These are phyloP conservation scores for Geoglossum glabrum DNA, from an alignment of 495 filamentous ascomycete genomes.

Conservation along the genomic window DNA sequence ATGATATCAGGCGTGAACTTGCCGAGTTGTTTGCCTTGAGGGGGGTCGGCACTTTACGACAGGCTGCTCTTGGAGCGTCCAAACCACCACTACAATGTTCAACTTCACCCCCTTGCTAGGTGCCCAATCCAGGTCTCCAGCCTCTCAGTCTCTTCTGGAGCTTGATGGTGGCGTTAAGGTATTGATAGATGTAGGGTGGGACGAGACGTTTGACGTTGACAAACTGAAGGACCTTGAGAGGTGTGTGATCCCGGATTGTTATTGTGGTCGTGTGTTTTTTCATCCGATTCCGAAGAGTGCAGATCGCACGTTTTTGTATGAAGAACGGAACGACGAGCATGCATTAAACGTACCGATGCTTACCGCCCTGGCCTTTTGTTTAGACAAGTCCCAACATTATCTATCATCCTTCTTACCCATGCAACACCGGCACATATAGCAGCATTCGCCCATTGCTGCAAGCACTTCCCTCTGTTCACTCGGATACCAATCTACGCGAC, in stretches of 20 bases:
- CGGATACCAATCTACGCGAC: slow-evolving; percentile 95
- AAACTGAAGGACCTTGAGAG: slow-evolving; percentile 76
- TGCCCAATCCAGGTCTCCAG: slow-evolving; percentile 66
- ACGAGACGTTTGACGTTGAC: slow-evolving; percentile 62
- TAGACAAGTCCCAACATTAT: slow-evolving; percentile 76
- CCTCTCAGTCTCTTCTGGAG: slow-evolving; percentile 86
- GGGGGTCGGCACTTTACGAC: neutral
- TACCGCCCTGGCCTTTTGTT: neutral
- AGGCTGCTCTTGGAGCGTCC: neutral
- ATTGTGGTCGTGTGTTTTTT: neutral
- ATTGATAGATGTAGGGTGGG: slow-evolving; percentile 88
- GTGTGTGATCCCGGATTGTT: slow-evolving; percentile 26
- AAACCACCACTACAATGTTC: slow-evolving; percentile 42
- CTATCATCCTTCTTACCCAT: slow-evolving; percentile 86
- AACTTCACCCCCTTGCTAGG: slow-evolving; percentile 84
- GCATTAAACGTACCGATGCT: neutral
- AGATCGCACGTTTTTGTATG: too few relatives aligned
- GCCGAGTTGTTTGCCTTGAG: neutral
- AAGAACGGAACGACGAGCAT: too few relatives aligned
- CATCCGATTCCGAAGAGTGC: neutral
- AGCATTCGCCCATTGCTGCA: slow-evolving; percentile 92
- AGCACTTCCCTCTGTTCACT: slow-evolving; percentile 77
- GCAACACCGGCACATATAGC: slow-evolving; percentile 77
- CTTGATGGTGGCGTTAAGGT: slow-evolving; percentile 94
- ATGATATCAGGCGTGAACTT: neutral